These are phyloP conservation scores for Zea luxurians DNA, from an alignment of 176 grass and related monocot genomes.

Conservation along the genomic window DNA sequence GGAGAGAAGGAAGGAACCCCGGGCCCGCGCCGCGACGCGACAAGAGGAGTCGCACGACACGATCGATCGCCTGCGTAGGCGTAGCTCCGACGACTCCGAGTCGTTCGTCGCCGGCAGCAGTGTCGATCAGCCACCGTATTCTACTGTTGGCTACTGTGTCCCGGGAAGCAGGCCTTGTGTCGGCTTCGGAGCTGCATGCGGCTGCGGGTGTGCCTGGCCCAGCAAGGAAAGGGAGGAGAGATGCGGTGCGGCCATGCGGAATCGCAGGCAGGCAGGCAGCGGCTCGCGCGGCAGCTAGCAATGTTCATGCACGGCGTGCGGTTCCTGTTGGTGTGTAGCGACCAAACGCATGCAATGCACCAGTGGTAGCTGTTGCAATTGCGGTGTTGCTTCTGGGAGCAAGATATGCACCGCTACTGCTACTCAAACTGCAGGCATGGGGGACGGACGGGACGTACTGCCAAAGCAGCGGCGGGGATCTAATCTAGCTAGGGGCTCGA, in stretches of 20 bases:
- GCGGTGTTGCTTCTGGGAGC: not conserved
- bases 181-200: not conserved
- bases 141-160: not conserved
- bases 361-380: not conserved
- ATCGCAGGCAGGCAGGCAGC: too few relatives aligned
- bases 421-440: too few relatives aligned
- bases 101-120: too few relatives aligned
- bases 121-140: not conserved
- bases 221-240: not conserved
- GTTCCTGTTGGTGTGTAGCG: not conserved
- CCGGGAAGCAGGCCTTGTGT: not conserved
- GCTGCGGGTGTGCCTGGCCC: not conserved
- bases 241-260: too few relatives aligned
- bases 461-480: slow-evolving; percentile 9
- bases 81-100: too few relatives aligned
- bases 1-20: too few relatives aligned
- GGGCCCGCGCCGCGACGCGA: not conserved
- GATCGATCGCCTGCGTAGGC: too few relatives aligned
- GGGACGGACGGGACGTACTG: not conserved
- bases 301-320: not conserved
- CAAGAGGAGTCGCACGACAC: not conserved
- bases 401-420: not conserved
- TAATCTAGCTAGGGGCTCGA: not conserved
- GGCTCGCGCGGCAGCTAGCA: too few relatives aligned
- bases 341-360: not conserved